phyloP scores from a whole-genome alignment of 139 green algal genomes.

The Pseudopediastrum boryanum region DNA sequence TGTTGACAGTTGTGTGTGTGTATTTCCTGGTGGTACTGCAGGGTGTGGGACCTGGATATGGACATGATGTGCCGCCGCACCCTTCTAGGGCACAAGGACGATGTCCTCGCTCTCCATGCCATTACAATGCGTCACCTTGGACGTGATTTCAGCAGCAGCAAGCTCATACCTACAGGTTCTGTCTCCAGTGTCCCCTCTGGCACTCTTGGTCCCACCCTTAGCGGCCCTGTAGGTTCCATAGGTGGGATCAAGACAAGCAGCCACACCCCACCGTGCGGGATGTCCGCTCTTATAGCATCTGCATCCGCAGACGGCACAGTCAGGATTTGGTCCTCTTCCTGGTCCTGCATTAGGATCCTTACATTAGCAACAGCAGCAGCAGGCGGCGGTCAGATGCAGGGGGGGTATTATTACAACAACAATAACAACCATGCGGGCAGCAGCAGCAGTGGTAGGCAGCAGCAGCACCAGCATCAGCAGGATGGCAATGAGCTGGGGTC shows the following conservation, averaged over 20 bases:
- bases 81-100: slow-evolving; percentile 84
- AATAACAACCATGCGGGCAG: slow-evolving; percentile 6
- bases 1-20: too few relatives aligned
- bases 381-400: neutral
- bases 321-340: slow-evolving; percentile 71
- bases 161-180: too few relatives aligned
- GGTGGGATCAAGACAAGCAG: too few relatives aligned
- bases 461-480: slow-evolving; percentile 15
- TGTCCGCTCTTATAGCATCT: slow-evolving; percentile 64
- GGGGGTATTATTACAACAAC: neutral
- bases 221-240: too few relatives aligned
- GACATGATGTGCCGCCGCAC: slow-evolving; percentile 83
- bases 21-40: too few relatives aligned
- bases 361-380: slow-evolving; percentile 24
- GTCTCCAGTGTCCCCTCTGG: too few relatives aligned
- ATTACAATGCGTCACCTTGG: too few relatives aligned
- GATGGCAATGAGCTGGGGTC: neutral
- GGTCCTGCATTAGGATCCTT: slow-evolving; percentile 60
- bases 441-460: neutral
- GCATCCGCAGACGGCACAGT: slow-evolving; percentile 80
- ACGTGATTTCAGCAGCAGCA: too few relatives aligned
- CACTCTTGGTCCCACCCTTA: too few relatives aligned
- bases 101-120: slow-evolving; percentile 70
- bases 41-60: slow-evolving; percentile 89
- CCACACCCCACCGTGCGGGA: too few relatives aligned